phyloP scores from a whole-genome alignment of 2,329 filamentous ascomycete species.

The Xylaria sp. region DNA sequence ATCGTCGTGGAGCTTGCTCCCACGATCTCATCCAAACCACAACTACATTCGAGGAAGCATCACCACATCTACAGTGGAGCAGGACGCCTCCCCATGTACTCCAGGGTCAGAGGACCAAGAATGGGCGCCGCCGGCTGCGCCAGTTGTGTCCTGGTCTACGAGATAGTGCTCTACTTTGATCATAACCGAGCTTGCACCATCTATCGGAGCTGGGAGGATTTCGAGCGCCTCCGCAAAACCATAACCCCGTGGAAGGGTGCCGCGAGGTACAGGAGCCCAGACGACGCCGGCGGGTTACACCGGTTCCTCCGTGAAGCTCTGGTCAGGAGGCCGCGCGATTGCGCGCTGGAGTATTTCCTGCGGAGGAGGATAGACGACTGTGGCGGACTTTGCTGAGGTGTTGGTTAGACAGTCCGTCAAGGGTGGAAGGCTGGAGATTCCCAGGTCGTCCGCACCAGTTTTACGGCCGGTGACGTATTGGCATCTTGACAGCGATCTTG shows the following conservation, averaged over 20 bases:
- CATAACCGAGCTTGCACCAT: conserved; percentile 39
- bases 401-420: neutral
- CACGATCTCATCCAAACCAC: conserved; percentile 25
- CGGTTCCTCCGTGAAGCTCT: conserved; percentile 23
- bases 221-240: conserved; percentile 24
- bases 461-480: neutral
- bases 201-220: conserved; percentile 35
- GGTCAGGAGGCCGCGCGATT: conserved; percentile 12
- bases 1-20: neutral
- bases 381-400: conserved; percentile 3
- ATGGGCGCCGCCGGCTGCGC: conserved; percentile 4
- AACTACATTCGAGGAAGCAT: conserved; percentile 36
- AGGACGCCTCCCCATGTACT: conserved; percentile 27
- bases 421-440: too few species aligned
- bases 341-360: conserved; percentile 34
- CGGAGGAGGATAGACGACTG: conserved; percentile 37
- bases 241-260: conserved; percentile 6
- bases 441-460: neutral
- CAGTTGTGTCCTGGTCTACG: conserved; percentile 20
- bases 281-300: conserved; percentile 24
- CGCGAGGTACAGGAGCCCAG: conserved; percentile 5
- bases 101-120: conserved; percentile 25
- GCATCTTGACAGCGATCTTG: neutral
- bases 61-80: conserved; percentile 38
- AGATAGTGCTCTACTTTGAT: conserved; percentile 35